phyloP scores from a whole-genome alignment of 257 asterid genomes.

The Scutellaria galericulata region DNA sequence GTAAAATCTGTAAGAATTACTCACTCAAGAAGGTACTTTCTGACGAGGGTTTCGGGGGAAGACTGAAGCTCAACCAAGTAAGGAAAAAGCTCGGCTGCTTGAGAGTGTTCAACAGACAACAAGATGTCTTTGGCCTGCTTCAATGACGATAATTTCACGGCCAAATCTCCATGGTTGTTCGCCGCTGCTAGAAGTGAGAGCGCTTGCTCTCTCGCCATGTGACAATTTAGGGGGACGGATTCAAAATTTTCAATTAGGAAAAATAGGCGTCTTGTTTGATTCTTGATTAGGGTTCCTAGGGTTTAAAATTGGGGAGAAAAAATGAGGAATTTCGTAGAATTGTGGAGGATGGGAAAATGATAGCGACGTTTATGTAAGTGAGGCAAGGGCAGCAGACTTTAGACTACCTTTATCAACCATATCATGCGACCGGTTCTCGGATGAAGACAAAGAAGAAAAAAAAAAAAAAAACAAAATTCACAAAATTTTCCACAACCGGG shows the following conservation, averaged over 20 bases:
- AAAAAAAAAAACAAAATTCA: too few species aligned
- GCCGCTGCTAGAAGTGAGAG: conserved; percentile 85
- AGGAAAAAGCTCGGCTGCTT: conserved; percentile 76
- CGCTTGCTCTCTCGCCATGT: conserved; percentile 75
- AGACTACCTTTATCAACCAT: too few species aligned
- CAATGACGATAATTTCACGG: conserved; percentile 81
- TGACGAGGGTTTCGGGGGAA: conserved; percentile 85
- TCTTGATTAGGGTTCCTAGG: conserved; percentile 47
- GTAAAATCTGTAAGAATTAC: conserved; percentile 27
- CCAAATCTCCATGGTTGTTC: conserved; percentile 91
- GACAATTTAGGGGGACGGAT: conserved; percentile 24
- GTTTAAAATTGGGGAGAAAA: conserved; percentile 43
- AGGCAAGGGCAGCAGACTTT: background rate
- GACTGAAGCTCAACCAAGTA: conserved; percentile 83
- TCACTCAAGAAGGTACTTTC: conserved; percentile 79
- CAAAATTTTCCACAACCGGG: too few species aligned
- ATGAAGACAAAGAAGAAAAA: too few species aligned
- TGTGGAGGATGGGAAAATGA: conserved; percentile 1
- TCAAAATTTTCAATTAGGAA: background rate
- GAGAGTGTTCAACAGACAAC: conserved; percentile 65
- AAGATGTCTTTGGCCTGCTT: conserved; percentile 80
- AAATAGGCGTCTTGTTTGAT: conserved; percentile 14
- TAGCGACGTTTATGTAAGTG: background rate
- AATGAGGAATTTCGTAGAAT: background rate
- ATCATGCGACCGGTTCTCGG: too few species aligned